Base-by-base conservation (phyloP, 768 basidiomycete genomes). In the Candolleomyces aberdarensis region DNA sequence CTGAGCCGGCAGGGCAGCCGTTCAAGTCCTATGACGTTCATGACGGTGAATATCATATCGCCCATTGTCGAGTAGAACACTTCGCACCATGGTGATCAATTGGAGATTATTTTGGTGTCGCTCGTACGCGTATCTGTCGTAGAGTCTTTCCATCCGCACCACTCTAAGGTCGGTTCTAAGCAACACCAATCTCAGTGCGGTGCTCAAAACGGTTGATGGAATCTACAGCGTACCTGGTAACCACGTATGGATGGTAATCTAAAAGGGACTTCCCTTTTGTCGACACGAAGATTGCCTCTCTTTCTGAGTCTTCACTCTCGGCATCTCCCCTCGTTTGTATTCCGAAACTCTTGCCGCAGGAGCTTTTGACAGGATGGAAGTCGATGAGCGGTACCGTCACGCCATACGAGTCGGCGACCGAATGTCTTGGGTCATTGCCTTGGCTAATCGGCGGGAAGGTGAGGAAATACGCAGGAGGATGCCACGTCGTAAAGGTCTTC, bases 111-210 rank as follows among this genome's bases (percentile, higher is more conserved):
- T 36, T 36, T 36, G 36, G 36, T 36, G 36, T 36, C 36, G 36
- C 36, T 36, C 11, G 36, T 3, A 36, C 11, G 36, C 36, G 8
- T 36, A 7, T 36, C 36, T 36, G 36, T 36, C 11, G 36, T 36
- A 36, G 11, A 11, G 36, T 36, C 36, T 36, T 36, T 36, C 36
- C 36, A 36, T 36, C 36, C 36, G 36, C 36, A 36, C 36, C 36
- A 77, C 65, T 14, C 69, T 71, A 7, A 78, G 65, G 20, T 74
- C 72, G 2, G 76, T 73, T 31, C 78, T 78, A 40, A 0, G 36
- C 32, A 31, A 57, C 15, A 32, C 20, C 26, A 53, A 53, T n/a
- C 26, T 14, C 3, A 13, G 14, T 15, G 9, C 20, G 9, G 51
- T 1, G 11, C 22, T 9, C 43, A 26, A 40, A 60, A 44, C 20